Percentiles rank a stretch among this genome's conserved stretches.
These are phyloP conservation scores for Trichosporon sp. DNA, from an alignment of 1,284 basidiomycete species.

Conservation along the genomic window DNA sequence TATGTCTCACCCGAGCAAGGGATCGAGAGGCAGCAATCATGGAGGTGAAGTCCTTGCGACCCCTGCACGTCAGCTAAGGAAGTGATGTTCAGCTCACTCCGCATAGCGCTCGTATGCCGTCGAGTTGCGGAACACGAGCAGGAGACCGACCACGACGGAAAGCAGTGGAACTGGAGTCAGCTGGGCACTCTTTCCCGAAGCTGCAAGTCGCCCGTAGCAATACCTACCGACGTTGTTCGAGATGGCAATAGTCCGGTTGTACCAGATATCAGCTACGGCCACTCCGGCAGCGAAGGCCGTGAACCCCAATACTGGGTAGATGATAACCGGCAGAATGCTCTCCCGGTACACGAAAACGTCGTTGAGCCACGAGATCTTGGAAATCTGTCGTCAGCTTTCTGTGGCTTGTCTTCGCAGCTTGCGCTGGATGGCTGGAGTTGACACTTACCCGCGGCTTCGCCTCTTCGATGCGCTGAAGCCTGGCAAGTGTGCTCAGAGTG, in stretches of 20 bases:
- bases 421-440: background rate
- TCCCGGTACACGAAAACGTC: slow-evolving; percentile 67
- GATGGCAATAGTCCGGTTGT: slow-evolving; percentile 37
- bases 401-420: too few species aligned
- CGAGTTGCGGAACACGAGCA: slow-evolving; percentile 57
- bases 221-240: slow-evolving; percentile 45
- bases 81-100: slow-evolving; percentile 51
- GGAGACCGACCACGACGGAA: slow-evolving; percentile 71
- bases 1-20: slow-evolving; percentile 50
- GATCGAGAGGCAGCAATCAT: slow-evolving; percentile 55
- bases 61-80: slow-evolving; percentile 54
- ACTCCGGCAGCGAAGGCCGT: slow-evolving; percentile 61
- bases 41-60: slow-evolving; percentile 66
- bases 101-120: slow-evolving; percentile 46
- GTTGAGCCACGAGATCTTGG: slow-evolving; percentile 78
- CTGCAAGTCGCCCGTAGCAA: background rate
- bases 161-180: slow-evolving; percentile 60
- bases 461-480: slow-evolving; percentile 41
- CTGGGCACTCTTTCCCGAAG: background rate
- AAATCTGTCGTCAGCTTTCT: slow-evolving; percentile 23
- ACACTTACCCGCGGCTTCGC: slow-evolving; percentile 38
- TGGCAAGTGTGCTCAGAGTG: slow-evolving; percentile 35
- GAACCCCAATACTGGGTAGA: slow-evolving; percentile 67
- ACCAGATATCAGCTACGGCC: slow-evolving; percentile 37
- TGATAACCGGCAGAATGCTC: slow-evolving; percentile 54